phyloP scores from a whole-genome alignment of 1,284 basidiomycete species.

The Hortiboletus rubellus region DNA sequence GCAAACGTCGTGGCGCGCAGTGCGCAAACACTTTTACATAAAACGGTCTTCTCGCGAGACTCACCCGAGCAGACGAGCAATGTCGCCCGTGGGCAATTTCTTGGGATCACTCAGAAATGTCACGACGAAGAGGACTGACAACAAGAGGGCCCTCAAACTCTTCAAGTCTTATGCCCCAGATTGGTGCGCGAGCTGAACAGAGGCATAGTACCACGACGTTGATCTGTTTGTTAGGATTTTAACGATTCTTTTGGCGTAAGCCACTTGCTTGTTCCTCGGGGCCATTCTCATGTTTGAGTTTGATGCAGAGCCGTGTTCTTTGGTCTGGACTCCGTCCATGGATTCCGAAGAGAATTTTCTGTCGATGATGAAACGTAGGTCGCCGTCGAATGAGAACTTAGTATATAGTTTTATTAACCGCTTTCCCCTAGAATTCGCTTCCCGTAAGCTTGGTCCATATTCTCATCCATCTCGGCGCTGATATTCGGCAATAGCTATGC shows the following conservation, averaged over 20 bases:
- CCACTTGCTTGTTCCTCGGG: constrained; percentile 15
- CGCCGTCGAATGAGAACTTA: background rate
- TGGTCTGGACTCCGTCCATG: constrained; percentile 69
- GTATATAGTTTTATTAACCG: background rate
- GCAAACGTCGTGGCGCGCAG: too few species aligned
- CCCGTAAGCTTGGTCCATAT: constrained; percentile 46
- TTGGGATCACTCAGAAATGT: constrained; percentile 5
- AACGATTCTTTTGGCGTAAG: constrained; percentile 71
- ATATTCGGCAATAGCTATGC: constrained; percentile 63
- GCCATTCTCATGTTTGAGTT: background rate
- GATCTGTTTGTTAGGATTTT: constrained; percentile 50
- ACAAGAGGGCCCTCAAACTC: constrained; percentile 45
- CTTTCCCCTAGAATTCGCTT: constrained; percentile 43
- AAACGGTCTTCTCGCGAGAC: background rate
- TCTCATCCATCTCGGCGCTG: constrained; percentile 14
- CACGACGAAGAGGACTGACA: constrained; percentile 21
- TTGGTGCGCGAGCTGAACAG: constrained; percentile 49
- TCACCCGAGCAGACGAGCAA: constrained; percentile 1
- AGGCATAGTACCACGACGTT: background rate
- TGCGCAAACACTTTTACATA: background rate
- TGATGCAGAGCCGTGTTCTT: constrained; percentile 61
- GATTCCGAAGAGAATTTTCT: constrained; percentile 85
- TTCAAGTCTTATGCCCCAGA: constrained; percentile 68
- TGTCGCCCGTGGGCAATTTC: constrained; percentile 19
- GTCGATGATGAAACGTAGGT: constrained; percentile 74